A percentile compares a stretch with the other conserved stretches of the same genome.
phyloP scores from a whole-genome alignment of 2,329 filamentous ascomycete genomes.

The Aspergillus pseudonomiae region DNA sequence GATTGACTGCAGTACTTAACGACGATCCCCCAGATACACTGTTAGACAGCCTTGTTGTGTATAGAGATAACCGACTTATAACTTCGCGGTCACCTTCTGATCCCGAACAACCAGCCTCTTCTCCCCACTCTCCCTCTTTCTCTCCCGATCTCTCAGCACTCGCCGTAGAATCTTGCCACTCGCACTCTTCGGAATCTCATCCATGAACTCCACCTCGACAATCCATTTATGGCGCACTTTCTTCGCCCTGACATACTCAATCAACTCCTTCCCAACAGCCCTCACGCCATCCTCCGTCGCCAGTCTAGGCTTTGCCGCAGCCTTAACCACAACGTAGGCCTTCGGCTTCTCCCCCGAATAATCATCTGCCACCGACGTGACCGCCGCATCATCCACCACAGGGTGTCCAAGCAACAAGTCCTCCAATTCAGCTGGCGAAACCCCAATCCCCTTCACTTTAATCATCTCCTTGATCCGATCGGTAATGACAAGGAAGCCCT shows the following conservation, averaged over 20 bases:
- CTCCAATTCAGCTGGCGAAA: constrained; percentile 64
- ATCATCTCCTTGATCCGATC: constrained; percentile 71
- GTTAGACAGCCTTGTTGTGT: not conserved
- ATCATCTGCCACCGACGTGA: constrained; percentile 38
- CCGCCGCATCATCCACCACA: constrained; percentile 60
- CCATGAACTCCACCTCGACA: constrained; percentile 39
- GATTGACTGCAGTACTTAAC: too few relatives aligned
- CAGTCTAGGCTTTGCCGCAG: not conserved
- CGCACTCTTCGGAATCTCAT: constrained; percentile 70
- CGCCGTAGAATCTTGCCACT: constrained; percentile 74
- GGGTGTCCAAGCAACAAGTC: constrained; percentile 62
- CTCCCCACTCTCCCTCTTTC: not conserved
- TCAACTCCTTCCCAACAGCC: constrained; percentile 25
- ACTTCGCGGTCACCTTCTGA: not conserved
- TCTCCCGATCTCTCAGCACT: constrained; percentile 52
- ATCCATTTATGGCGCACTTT: constrained; percentile 59
- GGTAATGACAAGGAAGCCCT: constrained; percentile 56
- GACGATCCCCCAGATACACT: too few relatives aligned
- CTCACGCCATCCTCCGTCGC: constrained; percentile 3
- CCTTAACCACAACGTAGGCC: constrained; percentile 58
- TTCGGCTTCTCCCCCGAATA: constrained; percentile 60
- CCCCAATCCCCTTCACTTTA: constrained; percentile 65
- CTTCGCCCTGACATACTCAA: constrained; percentile 63
- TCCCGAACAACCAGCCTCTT: not conserved
- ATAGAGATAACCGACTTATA: not conserved